Conservation (phyloP, 2,329 filamentous ascomycete species). For the Colletotrichum melonis region DNA sequence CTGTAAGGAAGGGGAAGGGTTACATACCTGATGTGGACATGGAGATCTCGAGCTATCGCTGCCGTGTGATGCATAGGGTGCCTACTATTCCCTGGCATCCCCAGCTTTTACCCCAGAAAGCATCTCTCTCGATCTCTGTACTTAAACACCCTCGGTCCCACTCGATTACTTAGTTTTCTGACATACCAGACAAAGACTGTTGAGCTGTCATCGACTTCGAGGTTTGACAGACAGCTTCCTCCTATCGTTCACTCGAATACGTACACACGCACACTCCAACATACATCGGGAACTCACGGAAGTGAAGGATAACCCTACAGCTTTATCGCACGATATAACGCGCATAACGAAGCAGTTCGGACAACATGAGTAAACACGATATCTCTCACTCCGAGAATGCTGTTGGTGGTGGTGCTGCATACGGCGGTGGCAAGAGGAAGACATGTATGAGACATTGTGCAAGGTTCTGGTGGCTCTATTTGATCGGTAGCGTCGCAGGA, state of each 20-base stretch:
- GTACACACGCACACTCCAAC: neutral
- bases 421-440: slow-evolving; percentile 47
- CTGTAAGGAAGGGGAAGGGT: slow-evolving; percentile 14
- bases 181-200: neutral
- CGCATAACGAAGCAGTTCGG: slow-evolving; percentile 11
- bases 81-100: slow-evolving; percentile 20
- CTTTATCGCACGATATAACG: neutral
- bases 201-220: slow-evolving; percentile 8
- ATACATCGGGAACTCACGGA: neutral
- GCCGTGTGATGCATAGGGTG: slow-evolving; percentile 24
- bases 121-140: slow-evolving; percentile 30
- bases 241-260: neutral
- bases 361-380: slow-evolving; percentile 51
- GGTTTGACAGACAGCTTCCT: slow-evolving; percentile 8
- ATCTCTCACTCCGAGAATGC: slow-evolving; percentile 49
- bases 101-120: slow-evolving; percentile 30
- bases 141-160: slow-evolving; percentile 32
- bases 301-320: neutral
- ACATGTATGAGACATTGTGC: slow-evolving; percentile 59
- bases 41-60: slow-evolving; percentile 31
- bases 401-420: slow-evolving; percentile 33
- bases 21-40: slow-evolving; percentile 24
- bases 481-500: slow-evolving; percentile 62
- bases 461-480: slow-evolving; percentile 71
- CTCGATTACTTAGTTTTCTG: neutral